Conservation (phyloP, 192 early-diverging fungal genomes). For the Pilobolus umbonatus region DNA sequence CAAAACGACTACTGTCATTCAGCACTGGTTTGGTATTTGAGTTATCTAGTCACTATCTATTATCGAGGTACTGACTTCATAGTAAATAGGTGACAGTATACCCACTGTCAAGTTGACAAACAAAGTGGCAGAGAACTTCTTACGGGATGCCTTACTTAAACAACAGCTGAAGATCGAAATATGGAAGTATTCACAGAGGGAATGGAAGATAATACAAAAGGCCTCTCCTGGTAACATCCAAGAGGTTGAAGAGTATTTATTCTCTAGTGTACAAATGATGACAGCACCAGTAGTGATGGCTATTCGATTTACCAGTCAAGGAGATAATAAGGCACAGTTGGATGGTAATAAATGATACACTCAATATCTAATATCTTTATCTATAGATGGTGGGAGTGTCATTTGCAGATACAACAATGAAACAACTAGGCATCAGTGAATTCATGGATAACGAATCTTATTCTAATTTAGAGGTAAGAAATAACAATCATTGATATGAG, state of each 20-base stretch:
- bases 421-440: constrained; percentile 76
- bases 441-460: constrained; percentile 92
- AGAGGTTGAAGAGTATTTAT: constrained; percentile 87
- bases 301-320: constrained; percentile 22
- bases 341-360: background rate
- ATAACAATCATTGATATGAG: background rate
- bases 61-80: background rate
- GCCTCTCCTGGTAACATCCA: constrained; percentile 97
- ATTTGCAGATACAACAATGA: constrained; percentile 82
- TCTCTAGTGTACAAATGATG: constrained; percentile 64
- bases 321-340: background rate
- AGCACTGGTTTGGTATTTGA: constrained; percentile 68
- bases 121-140: constrained; percentile 67
- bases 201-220: constrained; percentile 47
- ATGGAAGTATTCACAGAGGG: constrained; percentile 52
- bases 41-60: background rate
- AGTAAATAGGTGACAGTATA: constrained; percentile 48
- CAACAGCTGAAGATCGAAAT: constrained; percentile 81
- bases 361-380: constrained; percentile 5
- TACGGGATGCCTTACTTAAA: constrained; percentile 75
- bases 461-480: constrained; percentile 82
- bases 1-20: constrained; percentile 89
- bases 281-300: constrained; percentile 79
- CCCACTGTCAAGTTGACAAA: constrained; percentile 77
- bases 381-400: constrained; percentile 74